Base-by-base conservation (phyloP, 1,139 yeast species). In the Hansenula anomala region DNA sequence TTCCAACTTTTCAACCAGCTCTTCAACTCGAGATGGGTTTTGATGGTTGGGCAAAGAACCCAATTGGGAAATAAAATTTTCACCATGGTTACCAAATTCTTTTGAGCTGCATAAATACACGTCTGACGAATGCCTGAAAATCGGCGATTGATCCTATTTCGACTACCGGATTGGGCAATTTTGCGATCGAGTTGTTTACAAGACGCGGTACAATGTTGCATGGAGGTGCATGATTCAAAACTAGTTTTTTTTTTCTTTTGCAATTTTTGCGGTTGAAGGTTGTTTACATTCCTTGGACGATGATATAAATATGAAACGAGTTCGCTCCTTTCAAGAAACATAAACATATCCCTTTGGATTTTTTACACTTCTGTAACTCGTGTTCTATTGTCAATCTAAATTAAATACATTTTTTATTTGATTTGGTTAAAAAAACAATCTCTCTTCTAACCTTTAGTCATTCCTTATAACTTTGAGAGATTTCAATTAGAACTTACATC, bases 371-470 rank as follows among this genome's bases (percentile, higher is more conserved):
- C 9, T 17, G 9, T 20, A 20, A 6, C 6, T 9, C 33, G 33
- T 30, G 33, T 30, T 20, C 22, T 20, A 30, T 30, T 4, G 12
- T 28, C 23, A 18, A 13, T 17, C 15, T 30, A 15, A 30, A 30
- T 30, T 30, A 27, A 30, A 18, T 30, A 30, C 33, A 30, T 22
- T 15, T 30, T 23, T 6, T 13, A n/a, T 13, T 14, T 17, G 3
- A 15, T 30, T 20, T n/a, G n/a, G n/a, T n/a, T n/a, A n/a, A n/a
- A n/a, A 12, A n/a, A 14, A 13, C 9, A 14, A 12, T 32, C 34
- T 32, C 34, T 32, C 20, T 32, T 32, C 34, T 32, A 24, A 32
- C 34, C 28, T 32, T 32, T 32, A 32, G 34, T 32, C 34, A 32
- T 13, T 32, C 34, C 34, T 32, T 24, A 16, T 23, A 24, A 24